Conservation (phyloP, 2,329 filamentous ascomycete species). For the Lachnellula willkommii region DNA sequence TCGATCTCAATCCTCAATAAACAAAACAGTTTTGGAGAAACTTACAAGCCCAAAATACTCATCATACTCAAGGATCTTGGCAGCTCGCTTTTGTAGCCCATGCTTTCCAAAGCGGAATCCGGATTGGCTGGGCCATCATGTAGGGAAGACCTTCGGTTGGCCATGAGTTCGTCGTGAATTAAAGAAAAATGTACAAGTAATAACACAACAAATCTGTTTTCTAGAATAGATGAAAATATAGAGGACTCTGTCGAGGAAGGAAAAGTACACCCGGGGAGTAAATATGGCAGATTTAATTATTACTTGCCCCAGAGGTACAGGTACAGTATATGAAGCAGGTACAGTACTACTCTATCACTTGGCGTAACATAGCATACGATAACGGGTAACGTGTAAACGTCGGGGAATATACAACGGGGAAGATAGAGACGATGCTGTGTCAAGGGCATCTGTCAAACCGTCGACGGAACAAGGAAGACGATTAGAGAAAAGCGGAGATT, state of each 20-base stretch:
- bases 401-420: not conserved
- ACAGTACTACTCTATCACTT: not conserved
- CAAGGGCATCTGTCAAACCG: conserved; percentile 19
- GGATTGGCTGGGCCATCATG: conserved; percentile 17
- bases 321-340: not conserved
- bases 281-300: not conserved
- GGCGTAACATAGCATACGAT: conserved; percentile 11
- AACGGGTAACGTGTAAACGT: conserved; percentile 19
- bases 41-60: conserved; percentile 54
- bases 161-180: not conserved
- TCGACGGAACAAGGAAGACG: conserved; percentile 14
- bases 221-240: no score
- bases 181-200: no score
- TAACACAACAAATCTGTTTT: no score
- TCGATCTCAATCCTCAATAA: not conserved
- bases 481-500: conserved; percentile 7
- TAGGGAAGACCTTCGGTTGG: conserved; percentile 3
- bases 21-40: not conserved
- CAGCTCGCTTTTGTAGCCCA: conserved; percentile 64
- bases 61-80: conserved; percentile 64
- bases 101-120: conserved; percentile 17
- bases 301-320: not conserved
- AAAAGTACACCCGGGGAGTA: not conserved
- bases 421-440: conserved; percentile 12
- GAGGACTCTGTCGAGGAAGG: not conserved